Evolutionary conservation across 208 protist species (phyloP).

Genomic region (Trypanosoma theileri): DNA sequence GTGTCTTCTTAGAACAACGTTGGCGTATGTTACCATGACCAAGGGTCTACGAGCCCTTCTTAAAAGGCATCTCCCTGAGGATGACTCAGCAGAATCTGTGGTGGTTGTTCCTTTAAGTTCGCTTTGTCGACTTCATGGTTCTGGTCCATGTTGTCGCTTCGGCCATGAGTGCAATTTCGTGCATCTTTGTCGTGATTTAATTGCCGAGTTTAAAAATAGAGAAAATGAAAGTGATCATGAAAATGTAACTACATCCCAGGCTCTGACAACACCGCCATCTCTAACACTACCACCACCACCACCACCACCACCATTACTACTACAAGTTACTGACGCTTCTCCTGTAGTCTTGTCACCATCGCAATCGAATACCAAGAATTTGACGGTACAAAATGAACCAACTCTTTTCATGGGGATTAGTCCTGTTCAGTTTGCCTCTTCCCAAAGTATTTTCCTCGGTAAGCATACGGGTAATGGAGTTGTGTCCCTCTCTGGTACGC

Average conservation of each 20-base stretch:
- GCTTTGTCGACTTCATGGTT: slow-evolving; percentile 74
- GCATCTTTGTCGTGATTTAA: slow-evolving; percentile 61
- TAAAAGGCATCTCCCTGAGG: slow-evolving; percentile 25
- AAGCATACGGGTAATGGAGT: background rate
- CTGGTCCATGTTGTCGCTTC: slow-evolving; percentile 74
- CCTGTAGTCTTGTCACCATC: background rate
- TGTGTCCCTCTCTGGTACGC: slow-evolving; percentile 18
- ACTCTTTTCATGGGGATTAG: slow-evolving; percentile 3
- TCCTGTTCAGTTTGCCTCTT: slow-evolving; percentile 13
- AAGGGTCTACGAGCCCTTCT: slow-evolving; percentile 57
- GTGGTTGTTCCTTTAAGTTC: slow-evolving; percentile 55
- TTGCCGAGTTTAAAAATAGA: background rate
- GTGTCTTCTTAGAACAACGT: slow-evolving; percentile 12
- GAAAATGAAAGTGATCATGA: slow-evolving; percentile 1
- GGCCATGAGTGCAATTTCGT: slow-evolving; percentile 82
- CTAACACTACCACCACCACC: background rate
- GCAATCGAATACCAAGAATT: background rate
- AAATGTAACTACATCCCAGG: background rate
- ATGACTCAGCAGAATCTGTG: slow-evolving; percentile 5
- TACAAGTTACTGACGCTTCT: background rate
- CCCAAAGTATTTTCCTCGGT: background rate
- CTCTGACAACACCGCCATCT: too few relatives aligned
- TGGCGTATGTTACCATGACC: slow-evolving; percentile 44
- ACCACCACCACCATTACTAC: background rate
- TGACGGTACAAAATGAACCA: background rate